Percentiles rank a stretch among this genome's conserved stretches.
Evolutionary conservation across 805 yeast species (phyloP).

Genomic region (Ogataea minuta): DNA sequence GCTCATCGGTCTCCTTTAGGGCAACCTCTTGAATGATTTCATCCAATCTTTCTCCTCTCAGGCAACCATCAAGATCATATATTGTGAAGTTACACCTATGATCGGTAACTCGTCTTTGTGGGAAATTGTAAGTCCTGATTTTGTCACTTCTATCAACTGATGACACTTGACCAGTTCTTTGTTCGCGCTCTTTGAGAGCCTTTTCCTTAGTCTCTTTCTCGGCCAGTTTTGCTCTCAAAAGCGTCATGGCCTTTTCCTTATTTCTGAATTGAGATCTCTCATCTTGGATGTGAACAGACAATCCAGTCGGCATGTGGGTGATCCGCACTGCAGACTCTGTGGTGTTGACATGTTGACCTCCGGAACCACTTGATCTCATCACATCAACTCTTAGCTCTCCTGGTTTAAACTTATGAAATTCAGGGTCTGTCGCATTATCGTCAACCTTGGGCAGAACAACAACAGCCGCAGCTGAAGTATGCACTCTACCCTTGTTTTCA

Average conservation of each 20-base stretch:
- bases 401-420: conserved; percentile 61
- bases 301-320: conserved; percentile 89
- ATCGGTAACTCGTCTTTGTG: conserved; percentile 91
- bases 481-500: conserved; percentile 90
- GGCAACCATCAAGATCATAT: conserved; percentile 69
- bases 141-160: conserved; percentile 91
- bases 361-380: conserved; percentile 97
- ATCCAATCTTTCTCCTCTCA: conserved; percentile 59
- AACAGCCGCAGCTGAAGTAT: conserved; percentile 95
- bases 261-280: conserved; percentile 93
- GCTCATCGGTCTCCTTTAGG: conserved; percentile 43
- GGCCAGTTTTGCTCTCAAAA: conserved; percentile 80
- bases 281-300: conserved; percentile 87
- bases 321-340: conserved; percentile 96
- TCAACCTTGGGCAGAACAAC: conserved; percentile 84
- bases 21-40: conserved; percentile 54
- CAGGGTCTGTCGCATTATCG: conserved; percentile 45
- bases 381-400: conserved; percentile 91
- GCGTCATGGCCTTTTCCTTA: conserved; percentile 85
- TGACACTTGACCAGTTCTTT: conserved; percentile 79
- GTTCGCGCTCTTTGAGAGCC: conserved; percentile 60
- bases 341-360: conserved; percentile 97
- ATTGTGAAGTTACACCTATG: conserved; percentile 82
- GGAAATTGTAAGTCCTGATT: conserved; percentile 88
- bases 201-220: conserved; percentile 69